Evolutionary conservation across 2,329 filamentous ascomycete species (phyloP).

Genomic region (Alternaria gansuensis): DNA sequence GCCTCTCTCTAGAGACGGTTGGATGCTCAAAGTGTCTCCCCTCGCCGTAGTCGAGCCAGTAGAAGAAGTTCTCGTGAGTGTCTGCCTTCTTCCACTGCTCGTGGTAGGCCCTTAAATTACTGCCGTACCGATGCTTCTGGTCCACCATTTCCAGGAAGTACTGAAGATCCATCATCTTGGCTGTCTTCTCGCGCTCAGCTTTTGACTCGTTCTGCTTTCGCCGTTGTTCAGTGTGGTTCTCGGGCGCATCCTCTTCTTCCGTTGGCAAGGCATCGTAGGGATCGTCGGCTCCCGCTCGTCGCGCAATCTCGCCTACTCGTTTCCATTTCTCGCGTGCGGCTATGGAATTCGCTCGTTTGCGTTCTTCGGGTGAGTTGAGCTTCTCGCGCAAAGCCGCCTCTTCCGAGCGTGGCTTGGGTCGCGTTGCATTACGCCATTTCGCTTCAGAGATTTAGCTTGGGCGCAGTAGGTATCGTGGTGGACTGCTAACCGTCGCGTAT

Average conservation of each 20-base stretch:
- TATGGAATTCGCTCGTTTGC: constrained; percentile 43
- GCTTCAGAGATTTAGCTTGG: constrained; percentile 54
- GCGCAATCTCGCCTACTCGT: constrained; percentile 74
- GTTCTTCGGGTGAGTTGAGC: constrained; percentile 37
- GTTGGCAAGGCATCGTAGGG: constrained; percentile 60
- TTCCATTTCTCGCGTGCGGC: constrained; percentile 76
- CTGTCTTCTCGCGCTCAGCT: constrained; percentile 68
- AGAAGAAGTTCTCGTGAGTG: constrained; percentile 89
- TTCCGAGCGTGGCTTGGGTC: constrained; percentile 54
- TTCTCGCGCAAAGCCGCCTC: constrained; percentile 36
- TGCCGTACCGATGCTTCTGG: constrained; percentile 85
- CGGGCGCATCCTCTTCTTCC: constrained; percentile 50
- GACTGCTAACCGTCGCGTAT: constrained; percentile 58
- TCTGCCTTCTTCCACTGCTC: constrained; percentile 80
- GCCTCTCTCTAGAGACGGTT: constrained; percentile 74
- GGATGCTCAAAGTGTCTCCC: constrained; percentile 75
- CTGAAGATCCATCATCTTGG: constrained; percentile 82
- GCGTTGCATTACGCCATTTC: constrained; percentile 62
- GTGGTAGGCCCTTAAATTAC: constrained; percentile 83
- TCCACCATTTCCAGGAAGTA: constrained; percentile 91
- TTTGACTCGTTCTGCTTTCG: constrained; percentile 60
- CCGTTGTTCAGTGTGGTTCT: constrained; percentile 47
- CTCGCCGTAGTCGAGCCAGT: constrained; percentile 87
- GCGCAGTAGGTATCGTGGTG: constrained; percentile 19
- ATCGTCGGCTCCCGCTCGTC: constrained; percentile 75